Evolutionary conservation across 2,329 filamentous ascomycete species (phyloP), one percentile per base, ranked within the genome.

Genomic region (Aspergillus amoenus): DNA sequence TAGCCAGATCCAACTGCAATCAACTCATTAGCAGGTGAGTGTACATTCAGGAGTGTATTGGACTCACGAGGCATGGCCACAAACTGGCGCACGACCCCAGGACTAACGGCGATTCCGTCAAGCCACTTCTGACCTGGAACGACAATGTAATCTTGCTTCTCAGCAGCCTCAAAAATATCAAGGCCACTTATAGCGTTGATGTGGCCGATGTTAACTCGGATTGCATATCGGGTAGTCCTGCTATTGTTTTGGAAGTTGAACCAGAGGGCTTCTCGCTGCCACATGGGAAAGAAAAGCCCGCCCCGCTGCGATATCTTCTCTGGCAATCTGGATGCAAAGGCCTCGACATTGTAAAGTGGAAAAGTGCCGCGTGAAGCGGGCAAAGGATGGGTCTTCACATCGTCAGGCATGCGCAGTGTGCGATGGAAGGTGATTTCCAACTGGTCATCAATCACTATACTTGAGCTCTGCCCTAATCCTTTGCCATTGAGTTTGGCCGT

Each of bases 41-140:
- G 12, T 22, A 27, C 4, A 15, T 5, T 21, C 11, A 3, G 8
- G 42, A 2, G 15, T 13, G 21, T 11, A 13, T 42, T 17, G 17
- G 18, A 24, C 42, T 24, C 5, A 44, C 42, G 21, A 44, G 42
- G 42, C 42, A 40, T 41, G 21, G 48, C 48, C 17, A 51, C 34
- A 51, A 51, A 51, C 39, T 51, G 48, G 11, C 48, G 34, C 17
- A 51, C 48, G n/a, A 51, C 37, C 2, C 48, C 48, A 13, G 48
- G 48, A 8, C 18, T n/a, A 7, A 40, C 39, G 2, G 48, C 37
- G 30, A 51, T 30, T 4, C 48, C 48, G 18, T 51, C 48, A 21
- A 51, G 34, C 48, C 48, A 51, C 21, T 41, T 12, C 27, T 51
- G 48, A 8, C 22, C 48, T 15, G 48, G 48, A 8, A 51, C 18